Conservation (phyloP, 495 filamentous ascomycete genomes). For the Pseudomonodictys pantanalensis region DNA sequence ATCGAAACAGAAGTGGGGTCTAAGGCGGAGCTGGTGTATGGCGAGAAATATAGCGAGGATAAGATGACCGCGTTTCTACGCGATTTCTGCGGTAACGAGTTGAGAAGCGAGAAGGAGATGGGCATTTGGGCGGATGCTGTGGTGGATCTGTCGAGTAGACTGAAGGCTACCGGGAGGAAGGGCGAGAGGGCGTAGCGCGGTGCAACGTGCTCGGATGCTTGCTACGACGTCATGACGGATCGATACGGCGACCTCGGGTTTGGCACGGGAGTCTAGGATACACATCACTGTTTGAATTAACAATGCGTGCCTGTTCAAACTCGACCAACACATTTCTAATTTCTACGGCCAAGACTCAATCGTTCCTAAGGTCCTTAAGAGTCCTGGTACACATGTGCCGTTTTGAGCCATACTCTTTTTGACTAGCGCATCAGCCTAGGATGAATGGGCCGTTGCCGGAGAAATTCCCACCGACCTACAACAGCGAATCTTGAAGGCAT, state of each 20-base stretch:
- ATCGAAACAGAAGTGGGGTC: slow-evolving; percentile 39
- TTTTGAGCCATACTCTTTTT: no score
- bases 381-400: no score
- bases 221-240: no score
- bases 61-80: slow-evolving; percentile 62
- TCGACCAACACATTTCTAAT: no score
- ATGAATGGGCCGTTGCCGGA: slow-evolving; percentile 1
- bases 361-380: no score
- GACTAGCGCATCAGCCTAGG: neutral
- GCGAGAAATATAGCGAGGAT: slow-evolving; percentile 60
- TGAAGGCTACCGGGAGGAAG: slow-evolving; percentile 57
- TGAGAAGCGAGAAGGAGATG: slow-evolving; percentile 37
- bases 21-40: slow-evolving; percentile 59
- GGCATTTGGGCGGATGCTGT: slow-evolving; percentile 56
- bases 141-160: slow-evolving; percentile 53
- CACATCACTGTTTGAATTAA: no score
- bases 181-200: slow-evolving; percentile 22
- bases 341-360: no score
- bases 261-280: no score
- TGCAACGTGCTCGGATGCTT: no score
- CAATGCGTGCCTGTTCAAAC: no score
- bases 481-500: neutral
- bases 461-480: neutral
- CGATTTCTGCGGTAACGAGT: slow-evolving; percentile 46
- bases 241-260: no score